phyloP scores from a whole-genome alignment of 805 yeast species.

The Metschnikowia shivogae region DNA sequence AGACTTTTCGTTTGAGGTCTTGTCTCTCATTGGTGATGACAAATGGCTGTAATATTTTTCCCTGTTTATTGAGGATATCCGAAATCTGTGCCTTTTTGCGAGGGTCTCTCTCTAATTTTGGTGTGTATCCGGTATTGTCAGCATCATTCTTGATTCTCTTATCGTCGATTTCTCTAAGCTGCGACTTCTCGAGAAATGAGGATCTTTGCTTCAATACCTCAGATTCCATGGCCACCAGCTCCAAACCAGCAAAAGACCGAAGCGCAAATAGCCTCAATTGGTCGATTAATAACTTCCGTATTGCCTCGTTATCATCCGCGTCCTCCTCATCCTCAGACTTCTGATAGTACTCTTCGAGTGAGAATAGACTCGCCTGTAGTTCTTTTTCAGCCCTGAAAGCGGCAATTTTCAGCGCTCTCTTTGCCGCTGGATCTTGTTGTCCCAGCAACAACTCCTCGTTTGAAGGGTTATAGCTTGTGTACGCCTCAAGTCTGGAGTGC shows the following conservation, averaged over 20 bases:
- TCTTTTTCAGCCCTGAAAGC: constrained; percentile 59
- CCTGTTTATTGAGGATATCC: constrained; percentile 57
- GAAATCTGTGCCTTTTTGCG: constrained; percentile 19
- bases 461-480: constrained; percentile 41
- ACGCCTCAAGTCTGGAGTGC: constrained; percentile 33
- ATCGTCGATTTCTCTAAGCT: constrained; percentile 4
- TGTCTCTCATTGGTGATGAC: constrained; percentile 57
- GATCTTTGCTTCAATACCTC: constrained; percentile 44
- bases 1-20: constrained; percentile 59
- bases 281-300: constrained; percentile 52
- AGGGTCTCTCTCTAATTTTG: constrained; percentile 55
- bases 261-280: constrained; percentile 52
- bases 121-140: constrained; percentile 52
- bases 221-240: constrained; percentile 59
- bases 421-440: constrained; percentile 35
- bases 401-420: constrained; percentile 70
- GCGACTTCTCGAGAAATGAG: not conserved
- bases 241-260: constrained; percentile 53
- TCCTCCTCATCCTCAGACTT: constrained; percentile 7
- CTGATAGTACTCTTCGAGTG: constrained; percentile 30
- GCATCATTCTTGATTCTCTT: constrained; percentile 6
- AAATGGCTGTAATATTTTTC: constrained; percentile 81
- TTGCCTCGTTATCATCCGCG: constrained; percentile 37
- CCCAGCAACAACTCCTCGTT: constrained; percentile 29
- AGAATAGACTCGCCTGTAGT: constrained; percentile 41